Evolutionary conservation across 2,329 filamentous ascomycete species (phyloP).

Genomic region (Alternaria longipes): DNA sequence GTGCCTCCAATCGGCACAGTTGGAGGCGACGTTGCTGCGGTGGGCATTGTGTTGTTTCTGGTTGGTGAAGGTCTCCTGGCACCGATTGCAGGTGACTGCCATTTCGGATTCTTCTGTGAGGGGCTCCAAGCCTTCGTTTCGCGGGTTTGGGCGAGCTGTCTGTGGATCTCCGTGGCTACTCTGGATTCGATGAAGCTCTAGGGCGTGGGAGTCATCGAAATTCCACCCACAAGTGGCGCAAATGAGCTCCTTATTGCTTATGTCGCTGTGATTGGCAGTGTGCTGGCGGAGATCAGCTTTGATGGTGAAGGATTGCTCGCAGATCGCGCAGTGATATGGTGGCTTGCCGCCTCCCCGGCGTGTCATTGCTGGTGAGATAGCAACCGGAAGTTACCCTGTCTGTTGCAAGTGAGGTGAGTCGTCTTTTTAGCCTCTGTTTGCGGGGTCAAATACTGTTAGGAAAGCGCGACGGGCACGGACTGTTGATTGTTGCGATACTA

Average conservation of each 20-base stretch:
- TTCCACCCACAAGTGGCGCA: constrained; percentile 26
- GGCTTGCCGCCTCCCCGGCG: not conserved
- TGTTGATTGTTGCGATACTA: not conserved
- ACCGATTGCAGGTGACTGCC: constrained; percentile 23
- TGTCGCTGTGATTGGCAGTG: constrained; percentile 22
- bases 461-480: constrained; percentile 14
- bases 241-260: not conserved
- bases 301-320: constrained; percentile 24
- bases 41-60: constrained; percentile 19
- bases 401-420: not conserved
- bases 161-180: constrained; percentile 17
- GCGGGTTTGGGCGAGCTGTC: constrained; percentile 17
- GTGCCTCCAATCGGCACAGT: constrained; percentile 28
- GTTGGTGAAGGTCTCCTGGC: constrained; percentile 18
- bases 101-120: not conserved
- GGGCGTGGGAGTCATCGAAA: constrained; percentile 30
- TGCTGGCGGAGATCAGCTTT: constrained; percentile 26
- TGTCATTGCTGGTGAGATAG: constrained; percentile 2
- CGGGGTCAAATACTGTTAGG: constrained; percentile 4
- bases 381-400: not conserved
- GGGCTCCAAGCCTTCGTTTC: constrained; percentile 13
- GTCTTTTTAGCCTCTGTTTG: constrained; percentile 4
- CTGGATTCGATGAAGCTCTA: constrained; percentile 30
- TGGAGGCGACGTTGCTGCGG: constrained; percentile 18
- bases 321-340: constrained; percentile 31